Evolutionary conservation across 768 basidiomycete genomes (phyloP).

Genomic region (Russula ochroleuca): DNA sequence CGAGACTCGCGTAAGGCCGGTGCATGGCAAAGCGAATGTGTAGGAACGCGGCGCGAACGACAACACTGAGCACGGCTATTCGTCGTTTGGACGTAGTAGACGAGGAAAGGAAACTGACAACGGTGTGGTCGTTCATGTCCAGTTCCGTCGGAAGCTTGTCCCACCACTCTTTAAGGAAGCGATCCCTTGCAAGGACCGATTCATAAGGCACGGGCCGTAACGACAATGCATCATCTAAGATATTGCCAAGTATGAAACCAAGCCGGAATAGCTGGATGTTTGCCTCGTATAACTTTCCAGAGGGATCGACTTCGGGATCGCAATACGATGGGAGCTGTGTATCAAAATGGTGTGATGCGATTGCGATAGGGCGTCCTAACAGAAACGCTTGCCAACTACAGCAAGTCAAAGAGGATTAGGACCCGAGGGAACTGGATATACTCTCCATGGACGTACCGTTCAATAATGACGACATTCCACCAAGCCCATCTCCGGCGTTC

Average conservation of each 20-base stretch:
- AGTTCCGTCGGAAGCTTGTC: constrained; percentile 64
- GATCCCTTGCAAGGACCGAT: constrained; percentile 60
- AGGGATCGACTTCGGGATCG: constrained; percentile 50
- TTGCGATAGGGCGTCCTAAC: constrained; percentile 68
- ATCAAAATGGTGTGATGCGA: constrained; percentile 75
- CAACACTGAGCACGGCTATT: constrained; percentile 68
- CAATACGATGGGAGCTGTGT: constrained; percentile 63
- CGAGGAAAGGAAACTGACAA: constrained; percentile 64
- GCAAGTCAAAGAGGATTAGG: not conserved
- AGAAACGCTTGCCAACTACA: constrained; percentile 74
- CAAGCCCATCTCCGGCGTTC: constrained; percentile 78
- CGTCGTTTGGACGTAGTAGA: constrained; percentile 48
- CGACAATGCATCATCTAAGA: constrained; percentile 75
- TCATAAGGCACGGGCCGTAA: constrained; percentile 65
- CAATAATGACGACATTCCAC: constrained; percentile 76
- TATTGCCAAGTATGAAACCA: constrained; percentile 71
- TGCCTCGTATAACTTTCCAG: constrained; percentile 56
- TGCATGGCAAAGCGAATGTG: constrained; percentile 78
- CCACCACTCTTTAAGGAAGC: constrained; percentile 64
- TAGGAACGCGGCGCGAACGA: constrained; percentile 64
- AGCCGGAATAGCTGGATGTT: constrained; percentile 68
- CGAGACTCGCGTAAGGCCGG: constrained; percentile 58
- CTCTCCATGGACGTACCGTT: constrained; percentile 47
- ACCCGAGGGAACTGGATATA: constrained; percentile 1
- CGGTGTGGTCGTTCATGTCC: constrained; percentile 64